Evolutionary conservation across 768 basidiomycete genomes (phyloP), one percentile per base, ranked within the genome.

Genomic region (Amanita phalloides): DNA sequence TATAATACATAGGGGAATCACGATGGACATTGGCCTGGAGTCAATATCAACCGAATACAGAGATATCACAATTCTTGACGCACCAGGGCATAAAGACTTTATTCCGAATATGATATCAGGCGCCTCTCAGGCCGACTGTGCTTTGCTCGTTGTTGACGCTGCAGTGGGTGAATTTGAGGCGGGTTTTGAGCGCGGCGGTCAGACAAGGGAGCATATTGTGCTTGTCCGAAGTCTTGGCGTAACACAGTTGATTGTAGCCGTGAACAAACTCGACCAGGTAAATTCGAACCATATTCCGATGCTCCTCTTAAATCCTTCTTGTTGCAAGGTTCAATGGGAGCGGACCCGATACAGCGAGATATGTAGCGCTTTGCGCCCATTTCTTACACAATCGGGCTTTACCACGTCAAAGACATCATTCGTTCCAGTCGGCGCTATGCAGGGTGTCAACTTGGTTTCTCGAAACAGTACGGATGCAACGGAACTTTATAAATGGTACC

Each of bases 61-160:
- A 46, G 77, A 82, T 56, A 82, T 98, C 57, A 96, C 92, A 1
- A 79, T 99, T n/a, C 78, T 99, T 28, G 96, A 99, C 60, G 95
- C 95, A 0, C 96, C 96, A 0, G 96, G 96, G 0, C 96, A 99
- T 67, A 86, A 84, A 57, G 96, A 99, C 62, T 98, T 98, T 60
- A 87, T 99, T 56, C 96, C 96, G 1, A 98, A 98, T 63, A 98
- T 98, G 95, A 99, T 99, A 48, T 97, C 94, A 0, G 96, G 96
- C 1, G 95, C 96, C 6, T 84, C 94, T 2, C 96, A 97, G 66
- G 96, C 95, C 0, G 96, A 98, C 58, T 90, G 90, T 44, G 92
- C 96, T 0, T 67, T 98, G 6, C 80, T 98, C 20, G 94, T 98
- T 3, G 83, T 99, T 25, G 96, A 96, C 64, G 84, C 93, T 1